Base-by-base conservation (phyloP, 805 yeast genomes). In the Saccharomycopsis malanga region DNA sequence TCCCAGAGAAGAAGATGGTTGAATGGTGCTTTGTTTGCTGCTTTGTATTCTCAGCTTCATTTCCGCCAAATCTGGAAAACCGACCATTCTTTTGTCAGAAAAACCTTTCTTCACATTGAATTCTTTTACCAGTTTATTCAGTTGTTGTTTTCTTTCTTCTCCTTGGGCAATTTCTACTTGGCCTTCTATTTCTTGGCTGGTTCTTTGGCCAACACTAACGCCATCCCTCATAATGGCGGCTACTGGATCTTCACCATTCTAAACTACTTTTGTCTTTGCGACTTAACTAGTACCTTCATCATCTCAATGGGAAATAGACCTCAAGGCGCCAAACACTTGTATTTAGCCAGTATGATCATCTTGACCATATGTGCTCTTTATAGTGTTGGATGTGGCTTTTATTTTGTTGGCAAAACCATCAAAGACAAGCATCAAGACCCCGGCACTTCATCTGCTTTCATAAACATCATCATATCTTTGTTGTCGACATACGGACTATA, bases 1-100 rank as follows among this genome's bases (percentile, higher is more conserved):
- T 77, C 93, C 47, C 98, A 91, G 69, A 82, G 98, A 69, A 83
- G 98, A 70, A 81, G 98, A 71, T 91, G 98, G 98, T 74, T 91
- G 52, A 91, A 91, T 64, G 99, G 99, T 62, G 95, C 98, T 2
- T 76, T 93, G 61, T 93, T 93, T 68, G 98, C 99, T 0, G 98
- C 98, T 3, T 70, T 89, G 46, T 93, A 84, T 62, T 81, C 97
- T 2, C 86, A 86, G 54, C 60, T 85, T 47, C 95, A 89, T 61
- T 87, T 89, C 74, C 73, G 79, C 47, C 84, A 85, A 57, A 84
- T 93, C 48, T 91, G 96, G 95, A 69, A 75, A 52, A 86, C 96
- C 0, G 84, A 81, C 57, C 99, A 93, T 64, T 83, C 95, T 2
- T 58, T 74, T 7, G 55, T 77, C n/a, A 74, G 98, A 58, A 89